Percentiles rank a stretch among this genome's conserved stretches.
Evolutionary conservation across 2,329 filamentous ascomycete genomes (phyloP).

Genomic region (Xylaria sp.): DNA sequence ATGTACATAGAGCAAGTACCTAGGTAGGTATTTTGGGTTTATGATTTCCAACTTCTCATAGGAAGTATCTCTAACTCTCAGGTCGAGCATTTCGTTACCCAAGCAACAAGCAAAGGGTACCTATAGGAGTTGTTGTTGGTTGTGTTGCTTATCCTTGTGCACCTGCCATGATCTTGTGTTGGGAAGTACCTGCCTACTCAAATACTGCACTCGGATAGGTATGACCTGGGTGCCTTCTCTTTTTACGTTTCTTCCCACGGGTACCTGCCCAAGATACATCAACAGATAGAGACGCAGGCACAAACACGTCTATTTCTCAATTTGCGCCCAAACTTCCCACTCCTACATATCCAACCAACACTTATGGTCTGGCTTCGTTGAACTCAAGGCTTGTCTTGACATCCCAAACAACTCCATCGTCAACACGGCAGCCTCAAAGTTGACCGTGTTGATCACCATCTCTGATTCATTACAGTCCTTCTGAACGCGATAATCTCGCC

Average conservation of each 20-base stretch:
- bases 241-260: background rate
- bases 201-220: background rate
- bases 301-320: background rate
- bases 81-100: background rate
- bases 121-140: background rate
- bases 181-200: background rate
- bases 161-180: background rate
- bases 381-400: background rate
- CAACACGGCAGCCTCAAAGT: background rate
- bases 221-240: background rate
- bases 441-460: background rate
- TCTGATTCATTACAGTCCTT: background rate
- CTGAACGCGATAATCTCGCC: background rate
- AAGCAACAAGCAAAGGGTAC: background rate
- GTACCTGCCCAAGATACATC: background rate
- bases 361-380: background rate
- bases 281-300: background rate
- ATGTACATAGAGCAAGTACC: too few species aligned
- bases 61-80: too few species aligned
- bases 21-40: too few species aligned
- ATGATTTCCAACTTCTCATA: too few species aligned
- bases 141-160: background rate
- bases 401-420: background rate
- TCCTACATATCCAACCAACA: background rate
- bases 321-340: background rate